Conservation (phyloP, 1,284 basidiomycete genomes). For the Chalciporus sp. region DNA sequence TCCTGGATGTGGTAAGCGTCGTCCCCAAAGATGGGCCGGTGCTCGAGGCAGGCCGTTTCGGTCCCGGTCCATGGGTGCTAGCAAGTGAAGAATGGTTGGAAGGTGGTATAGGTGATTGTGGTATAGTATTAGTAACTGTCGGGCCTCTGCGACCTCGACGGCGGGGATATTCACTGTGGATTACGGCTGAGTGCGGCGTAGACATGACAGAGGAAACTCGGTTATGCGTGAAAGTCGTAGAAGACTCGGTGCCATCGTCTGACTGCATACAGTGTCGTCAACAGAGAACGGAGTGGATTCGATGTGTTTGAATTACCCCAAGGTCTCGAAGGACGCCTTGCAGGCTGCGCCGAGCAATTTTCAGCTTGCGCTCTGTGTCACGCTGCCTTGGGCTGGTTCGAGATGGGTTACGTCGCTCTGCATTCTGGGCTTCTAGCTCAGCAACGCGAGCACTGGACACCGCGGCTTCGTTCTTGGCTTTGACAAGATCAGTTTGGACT, state of each 20-base stretch:
- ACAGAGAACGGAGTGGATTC: conserved; percentile 3
- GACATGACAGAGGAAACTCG: background rate
- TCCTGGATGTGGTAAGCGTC: conserved; percentile 8
- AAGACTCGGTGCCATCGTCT: conserved; percentile 18
- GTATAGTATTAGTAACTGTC: too few relatives aligned
- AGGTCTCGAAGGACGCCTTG: conserved; percentile 43
- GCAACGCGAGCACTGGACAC: conserved; percentile 29
- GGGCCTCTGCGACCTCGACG: background rate
- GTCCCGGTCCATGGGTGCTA: background rate
- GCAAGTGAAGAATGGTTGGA: background rate
- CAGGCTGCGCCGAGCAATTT: conserved; percentile 41
- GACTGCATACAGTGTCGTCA: conserved; percentile 14
- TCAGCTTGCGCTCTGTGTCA: conserved; percentile 39
- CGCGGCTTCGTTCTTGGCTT: conserved; percentile 28
- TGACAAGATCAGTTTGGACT: conserved; percentile 34
- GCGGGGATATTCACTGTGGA: background rate
- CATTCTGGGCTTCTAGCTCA: conserved; percentile 32
- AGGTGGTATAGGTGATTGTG: background rate
- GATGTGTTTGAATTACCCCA: conserved; percentile 30
- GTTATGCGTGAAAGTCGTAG: conserved; percentile 2
- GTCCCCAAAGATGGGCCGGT: conserved; percentile 2
- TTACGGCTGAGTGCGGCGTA: background rate
- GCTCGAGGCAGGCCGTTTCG: background rate
- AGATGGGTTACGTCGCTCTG: conserved; percentile 1
- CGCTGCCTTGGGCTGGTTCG: conserved; percentile 21